phyloP scores from a whole-genome alignment of 257 asterid genomes.

The Hygrophila difformis region DNA sequence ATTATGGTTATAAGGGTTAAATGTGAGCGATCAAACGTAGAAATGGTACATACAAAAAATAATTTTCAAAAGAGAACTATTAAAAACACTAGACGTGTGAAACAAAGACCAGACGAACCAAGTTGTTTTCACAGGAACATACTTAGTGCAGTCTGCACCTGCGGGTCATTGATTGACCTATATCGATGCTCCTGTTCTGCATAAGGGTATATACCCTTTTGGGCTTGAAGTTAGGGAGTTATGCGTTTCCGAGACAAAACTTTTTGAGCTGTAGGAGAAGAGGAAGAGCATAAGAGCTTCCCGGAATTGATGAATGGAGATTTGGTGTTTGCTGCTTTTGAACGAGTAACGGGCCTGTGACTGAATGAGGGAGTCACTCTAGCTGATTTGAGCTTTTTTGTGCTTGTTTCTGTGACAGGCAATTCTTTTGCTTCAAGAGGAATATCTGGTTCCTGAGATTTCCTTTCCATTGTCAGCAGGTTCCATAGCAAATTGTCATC shows the following conservation, averaged over 20 bases:
- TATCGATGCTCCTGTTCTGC: no score
- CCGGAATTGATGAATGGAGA: constrained; percentile 22
- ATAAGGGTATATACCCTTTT: no score
- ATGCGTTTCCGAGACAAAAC: constrained; percentile 20
- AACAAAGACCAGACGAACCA: no score
- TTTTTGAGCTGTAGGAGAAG: constrained; percentile 28
- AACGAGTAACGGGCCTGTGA: constrained; percentile 19
- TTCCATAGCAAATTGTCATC: constrained; percentile 53
- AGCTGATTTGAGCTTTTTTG: constrained; percentile 22
- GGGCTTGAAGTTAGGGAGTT: constrained; percentile 29
- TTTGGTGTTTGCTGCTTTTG: constrained; percentile 21
- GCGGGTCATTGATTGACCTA: no score
- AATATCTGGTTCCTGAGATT: constrained; percentile 28
- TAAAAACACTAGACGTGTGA: no score
- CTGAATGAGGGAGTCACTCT: constrained; percentile 18
- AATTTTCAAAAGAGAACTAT: no score
- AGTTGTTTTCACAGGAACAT: no score
- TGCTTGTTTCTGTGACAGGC: constrained; percentile 25
- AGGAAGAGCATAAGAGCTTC: constrained; percentile 44
- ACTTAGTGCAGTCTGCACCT: no score
- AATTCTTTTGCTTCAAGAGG: constrained; percentile 37
- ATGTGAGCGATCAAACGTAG: no score
- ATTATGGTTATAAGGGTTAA: no score
- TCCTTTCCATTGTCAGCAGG: constrained; percentile 48
- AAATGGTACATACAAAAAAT: no score